Evolutionary conservation across 2,329 filamentous ascomycete species (phyloP), one percentile per base, ranked within the genome.

Genomic region (Tothia fuscella): DNA sequence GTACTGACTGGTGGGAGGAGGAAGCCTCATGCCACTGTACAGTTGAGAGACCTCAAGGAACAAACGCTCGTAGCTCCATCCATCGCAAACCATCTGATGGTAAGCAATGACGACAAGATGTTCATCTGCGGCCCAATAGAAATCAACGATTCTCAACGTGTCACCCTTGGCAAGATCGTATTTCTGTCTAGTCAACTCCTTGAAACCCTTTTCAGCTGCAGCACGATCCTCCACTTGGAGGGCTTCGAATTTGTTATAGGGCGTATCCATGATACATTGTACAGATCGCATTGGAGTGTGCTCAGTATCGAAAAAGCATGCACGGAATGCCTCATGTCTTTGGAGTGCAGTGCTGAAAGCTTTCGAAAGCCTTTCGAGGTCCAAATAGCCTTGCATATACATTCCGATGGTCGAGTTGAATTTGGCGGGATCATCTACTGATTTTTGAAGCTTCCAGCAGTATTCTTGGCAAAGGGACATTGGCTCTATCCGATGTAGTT

Each of bases 71-170:
- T 60, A 60, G 33, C 66, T 67, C 28, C 63, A 46, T 1, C 64
- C 68, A 46, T 75, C 71, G 57, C 74, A 61, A 25, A 59, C 53
- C 28, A 74, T 71, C 47, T 73, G 69, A 44, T 72, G 69, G 34
- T 57, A 60, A 1, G 54, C 54, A 4, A 74, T 35, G 0, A 75
- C 29, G 3, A 72, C 44, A 47, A 55, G 63, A 44, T 68, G 62
- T 1, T 46, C 41, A 0, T 51, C 53, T 1, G 51, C 45, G 0
- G 55, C 56, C 9, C 55, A 50, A 0, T 60, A 51, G 3, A 70
- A 50, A 2, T 69, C 50, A 3, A 50, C 40, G 3, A 65, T 48
- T 5, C 54, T 50, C 5, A 66, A 40, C 2, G 50, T 39, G 4
- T 64, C 50, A 7, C 64, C 62, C 6, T 48, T 48, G 12, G 53